A percentile compares a stretch with the other conserved stretches of the same genome.
Conservation (phyloP, 2,329 filamentous ascomycete species). For the Escovopsis sp. region DNA sequence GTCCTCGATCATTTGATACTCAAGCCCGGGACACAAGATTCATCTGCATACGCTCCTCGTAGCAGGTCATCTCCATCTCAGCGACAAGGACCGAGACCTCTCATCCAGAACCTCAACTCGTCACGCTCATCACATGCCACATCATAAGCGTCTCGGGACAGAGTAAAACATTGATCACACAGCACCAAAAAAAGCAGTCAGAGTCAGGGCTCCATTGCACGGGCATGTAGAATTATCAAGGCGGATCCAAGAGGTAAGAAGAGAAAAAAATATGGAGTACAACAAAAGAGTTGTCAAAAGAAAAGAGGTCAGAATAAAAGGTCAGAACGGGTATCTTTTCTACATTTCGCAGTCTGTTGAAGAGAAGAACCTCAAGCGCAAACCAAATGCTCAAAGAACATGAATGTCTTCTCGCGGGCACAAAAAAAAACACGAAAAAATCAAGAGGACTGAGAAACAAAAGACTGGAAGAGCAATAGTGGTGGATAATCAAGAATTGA, state of each 20-base stretch:
- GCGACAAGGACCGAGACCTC: no score
- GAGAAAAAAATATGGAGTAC: slow-evolving; percentile 4
- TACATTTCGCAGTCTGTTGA: slow-evolving; percentile 19
- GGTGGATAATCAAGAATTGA: background rate
- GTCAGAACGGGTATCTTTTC: slow-evolving; percentile 28
- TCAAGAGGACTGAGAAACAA: background rate
- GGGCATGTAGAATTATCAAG: background rate
- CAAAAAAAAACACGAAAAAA: background rate
- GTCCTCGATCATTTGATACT: no score
- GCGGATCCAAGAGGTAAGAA: slow-evolving; percentile 10
- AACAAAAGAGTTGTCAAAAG: slow-evolving; percentile 3
- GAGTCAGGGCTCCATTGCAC: slow-evolving; percentile 1
- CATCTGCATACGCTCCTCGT: no score
- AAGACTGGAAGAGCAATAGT: no score
- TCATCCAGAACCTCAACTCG: no score
- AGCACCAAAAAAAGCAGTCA: background rate
- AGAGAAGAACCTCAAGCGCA: slow-evolving; percentile 1
- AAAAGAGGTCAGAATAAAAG: slow-evolving; percentile 17
- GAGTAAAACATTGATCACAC: no score
- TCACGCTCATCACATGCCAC: no score
- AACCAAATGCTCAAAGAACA: background rate
- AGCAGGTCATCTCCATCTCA: no score
- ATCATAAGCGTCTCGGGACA: background rate
- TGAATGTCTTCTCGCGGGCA: background rate
- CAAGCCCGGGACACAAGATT: no score